These are phyloP conservation scores for Cutaneotrichosporon daszewskae DNA, from an alignment of 1,284 basidiomycete species.

Conservation along the genomic window DNA sequence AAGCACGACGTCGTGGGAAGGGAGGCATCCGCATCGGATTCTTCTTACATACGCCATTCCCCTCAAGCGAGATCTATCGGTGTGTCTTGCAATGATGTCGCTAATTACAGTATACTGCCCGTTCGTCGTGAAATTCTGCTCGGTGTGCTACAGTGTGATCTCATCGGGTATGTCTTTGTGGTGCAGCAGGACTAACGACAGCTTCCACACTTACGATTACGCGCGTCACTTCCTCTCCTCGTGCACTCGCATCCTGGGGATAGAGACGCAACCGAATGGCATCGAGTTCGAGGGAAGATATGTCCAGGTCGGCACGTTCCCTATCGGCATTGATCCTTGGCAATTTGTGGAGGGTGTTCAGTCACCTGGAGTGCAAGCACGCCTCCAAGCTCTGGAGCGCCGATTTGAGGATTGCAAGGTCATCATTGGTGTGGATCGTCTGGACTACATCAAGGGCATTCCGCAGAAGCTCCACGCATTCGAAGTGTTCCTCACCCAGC, in stretches of 20 bases:
- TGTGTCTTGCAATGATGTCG: slow-evolving; percentile 44
- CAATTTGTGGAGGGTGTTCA: slow-evolving; percentile 85
- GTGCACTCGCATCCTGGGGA: slow-evolving; percentile 89
- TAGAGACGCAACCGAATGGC: slow-evolving; percentile 98
- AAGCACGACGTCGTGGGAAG: slow-evolving; percentile 44
- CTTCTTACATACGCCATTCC: slow-evolving; percentile 98
- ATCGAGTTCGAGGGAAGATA: slow-evolving; percentile 92
- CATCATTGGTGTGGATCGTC: slow-evolving; percentile 94
- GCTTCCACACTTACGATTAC: slow-evolving; percentile 99
- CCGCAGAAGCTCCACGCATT: slow-evolving; percentile 96
- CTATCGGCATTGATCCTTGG: slow-evolving; percentile 92
- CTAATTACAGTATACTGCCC: slow-evolving; percentile 69
- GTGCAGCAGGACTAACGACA: slow-evolving; percentile 8
- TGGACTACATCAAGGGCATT: slow-evolving; percentile 99
- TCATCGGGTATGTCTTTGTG: slow-evolving; percentile 60
- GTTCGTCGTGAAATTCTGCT: slow-evolving; percentile 94
- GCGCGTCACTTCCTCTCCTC: slow-evolving; percentile 98
- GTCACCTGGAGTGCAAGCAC: slow-evolving; percentile 68
- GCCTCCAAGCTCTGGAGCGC: slow-evolving; percentile 74
- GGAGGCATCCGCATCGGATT: slow-evolving; percentile 81
- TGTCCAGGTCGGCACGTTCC: slow-evolving; percentile 96
- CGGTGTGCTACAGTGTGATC: slow-evolving; percentile 89
- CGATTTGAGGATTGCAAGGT: slow-evolving; percentile 93
- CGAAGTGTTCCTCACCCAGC: slow-evolving; percentile 91
- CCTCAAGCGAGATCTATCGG: slow-evolving; percentile 96